Evolutionary conservation across 2,329 filamentous ascomycete species (phyloP).

Genomic region (Stachybotrys chartarum): DNA sequence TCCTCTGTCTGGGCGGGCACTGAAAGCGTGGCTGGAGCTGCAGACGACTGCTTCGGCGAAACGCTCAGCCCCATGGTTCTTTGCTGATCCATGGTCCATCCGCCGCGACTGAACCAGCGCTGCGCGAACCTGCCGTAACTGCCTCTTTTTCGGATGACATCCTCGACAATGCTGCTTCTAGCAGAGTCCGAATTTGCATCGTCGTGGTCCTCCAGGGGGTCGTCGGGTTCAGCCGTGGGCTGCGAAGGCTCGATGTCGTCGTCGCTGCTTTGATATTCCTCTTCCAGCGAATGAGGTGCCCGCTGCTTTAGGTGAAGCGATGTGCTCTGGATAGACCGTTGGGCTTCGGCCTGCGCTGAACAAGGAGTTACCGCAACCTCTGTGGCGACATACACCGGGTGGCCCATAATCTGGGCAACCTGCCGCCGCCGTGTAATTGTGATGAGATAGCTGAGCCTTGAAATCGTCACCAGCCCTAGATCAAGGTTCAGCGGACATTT

Average conservation of each 20-base stretch:
- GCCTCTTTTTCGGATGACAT: slow-evolving; percentile 78
- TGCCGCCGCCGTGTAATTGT: slow-evolving; percentile 81
- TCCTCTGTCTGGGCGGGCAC: slow-evolving; percentile 29
- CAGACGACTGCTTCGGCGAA: slow-evolving; percentile 13
- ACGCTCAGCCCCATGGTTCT: slow-evolving; percentile 62
- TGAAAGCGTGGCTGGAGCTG: slow-evolving; percentile 9
- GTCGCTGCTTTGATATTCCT: slow-evolving; percentile 39
- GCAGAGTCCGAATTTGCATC: slow-evolving; percentile 23
- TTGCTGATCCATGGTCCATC: slow-evolving; percentile 68
- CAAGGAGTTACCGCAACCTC: slow-evolving; percentile 89
- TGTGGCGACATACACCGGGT: slow-evolving; percentile 78
- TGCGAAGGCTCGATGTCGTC: slow-evolving; percentile 32
- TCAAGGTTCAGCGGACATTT: slow-evolving; percentile 1
- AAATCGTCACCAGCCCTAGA: slow-evolving; percentile 75
- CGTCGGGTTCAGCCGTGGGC: slow-evolving; percentile 38
- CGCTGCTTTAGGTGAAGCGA: slow-evolving; percentile 31
- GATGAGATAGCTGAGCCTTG: slow-evolving; percentile 75
- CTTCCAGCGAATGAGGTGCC: slow-evolving; percentile 29
- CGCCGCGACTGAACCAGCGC: slow-evolving; percentile 82
- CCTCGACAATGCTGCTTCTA: slow-evolving; percentile 67
- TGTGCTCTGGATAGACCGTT: slow-evolving; percentile 61
- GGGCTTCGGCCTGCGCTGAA: slow-evolving; percentile 66
- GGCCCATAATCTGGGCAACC: slow-evolving; percentile 78
- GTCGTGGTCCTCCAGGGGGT: slow-evolving; percentile 23
- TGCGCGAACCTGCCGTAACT: slow-evolving; percentile 85